Base-by-base conservation (phyloP, 1,284 basidiomycete genomes). In the Farysia itapuensis region DNA sequence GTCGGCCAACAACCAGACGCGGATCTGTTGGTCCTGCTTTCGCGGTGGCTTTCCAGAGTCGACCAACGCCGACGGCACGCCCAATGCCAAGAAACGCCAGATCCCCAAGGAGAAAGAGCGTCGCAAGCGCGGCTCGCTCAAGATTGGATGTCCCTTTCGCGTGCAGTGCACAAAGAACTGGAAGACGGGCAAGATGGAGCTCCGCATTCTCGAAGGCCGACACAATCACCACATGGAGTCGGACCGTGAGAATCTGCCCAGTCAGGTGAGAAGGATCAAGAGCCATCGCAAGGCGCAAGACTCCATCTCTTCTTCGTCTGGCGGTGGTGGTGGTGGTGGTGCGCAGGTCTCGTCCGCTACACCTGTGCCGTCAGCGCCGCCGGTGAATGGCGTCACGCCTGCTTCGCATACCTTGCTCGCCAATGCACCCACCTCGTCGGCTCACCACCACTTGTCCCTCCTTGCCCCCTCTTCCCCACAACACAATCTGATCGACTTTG, bases 1-100 rank as follows among this genome's bases (percentile, higher is more conserved):
- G 58, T 61, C 58, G n/a, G 51, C 58, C 48, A 61, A 61, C 48
- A 56, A 61, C 36, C 58, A 61, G 35, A 61, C 58, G 1, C 47
- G 58, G 15, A 61, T 61, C 28, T 61, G 58, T 36, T 61, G 58
- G 58, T 61, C 58, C 5, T 61, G 58, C 33, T 61, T 56, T 23
- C 51, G 58, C 18, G 58, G 58, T 5, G 58, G 58, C 16, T 61
- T 51, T 21, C 58, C 58, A 11, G 58, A 61, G 29, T 39, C 48
- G 15, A 43, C 46, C 51, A 61, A 61, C 18, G 14, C 51, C 1
- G 58, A 61, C 29, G 58, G 58, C 25, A 61, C 58, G 4, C 58
- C 58, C 21, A 61, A 61, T 34, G 34, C 44, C 44, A 61, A 56
- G 16, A 56, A 52, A 35, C 58, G 58, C 9, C 58, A 48, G 29